A percentile compares a stretch with the other conserved stretches of the same genome.
phyloP scores from a whole-genome alignment of 2,329 filamentous ascomycete species.

The Aspergillus carbonarius region DNA sequence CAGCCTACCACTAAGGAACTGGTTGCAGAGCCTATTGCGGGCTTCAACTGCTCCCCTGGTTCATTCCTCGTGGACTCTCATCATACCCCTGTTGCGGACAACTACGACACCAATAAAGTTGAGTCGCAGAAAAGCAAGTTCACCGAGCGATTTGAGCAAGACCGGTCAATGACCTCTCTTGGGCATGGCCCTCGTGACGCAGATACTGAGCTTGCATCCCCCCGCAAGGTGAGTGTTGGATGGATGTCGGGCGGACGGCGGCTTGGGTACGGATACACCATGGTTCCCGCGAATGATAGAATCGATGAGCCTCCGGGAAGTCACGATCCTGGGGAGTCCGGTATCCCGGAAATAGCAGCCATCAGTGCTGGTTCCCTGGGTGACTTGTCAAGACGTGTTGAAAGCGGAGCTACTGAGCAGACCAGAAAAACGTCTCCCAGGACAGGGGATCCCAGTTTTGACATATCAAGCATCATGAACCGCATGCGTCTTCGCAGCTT shows the following conservation, averaged over 20 bases:
- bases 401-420: not conserved
- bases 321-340: not conserved
- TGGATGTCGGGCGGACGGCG: slow-evolving; percentile 45
- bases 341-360: not conserved
- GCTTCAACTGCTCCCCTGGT: not conserved
- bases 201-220: slow-evolving; percentile 7
- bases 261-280: slow-evolving; percentile 41
- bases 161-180: slow-evolving; percentile 10
- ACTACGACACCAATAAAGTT: not conserved
- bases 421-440: slow-evolving; percentile 1
- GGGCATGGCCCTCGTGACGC: not conserved
- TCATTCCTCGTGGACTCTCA: not conserved
- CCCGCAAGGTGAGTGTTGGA: slow-evolving; percentile 40
- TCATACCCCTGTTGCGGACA: slow-evolving; percentile 1
- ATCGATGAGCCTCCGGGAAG: not conserved
- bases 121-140: slow-evolving; percentile 31
- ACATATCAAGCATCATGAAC: slow-evolving; percentile 15
- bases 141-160: slow-evolving; percentile 31
- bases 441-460: slow-evolving; percentile 8
- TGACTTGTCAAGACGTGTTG: not conserved
- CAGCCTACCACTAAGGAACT: not conserved
- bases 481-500: slow-evolving; percentile 14
- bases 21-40: not conserved
- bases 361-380: not conserved
- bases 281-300: slow-evolving; percentile 30